These are phyloP conservation scores for Leishmania braziliensis DNA, from an alignment of 208 protist species.

Conservation along the genomic window DNA sequence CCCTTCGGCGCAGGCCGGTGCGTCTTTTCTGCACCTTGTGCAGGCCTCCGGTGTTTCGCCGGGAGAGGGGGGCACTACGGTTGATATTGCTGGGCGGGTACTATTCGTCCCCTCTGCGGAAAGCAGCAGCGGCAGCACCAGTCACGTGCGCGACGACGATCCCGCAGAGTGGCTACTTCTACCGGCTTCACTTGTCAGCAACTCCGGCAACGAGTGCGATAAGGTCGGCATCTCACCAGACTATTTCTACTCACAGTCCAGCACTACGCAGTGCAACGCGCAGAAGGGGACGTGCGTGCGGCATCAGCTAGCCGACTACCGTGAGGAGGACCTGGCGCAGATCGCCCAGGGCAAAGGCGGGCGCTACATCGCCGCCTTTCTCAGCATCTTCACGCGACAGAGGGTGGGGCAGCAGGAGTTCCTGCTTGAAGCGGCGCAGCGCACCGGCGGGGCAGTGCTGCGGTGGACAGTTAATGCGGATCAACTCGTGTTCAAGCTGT, in stretches of 20 bases:
- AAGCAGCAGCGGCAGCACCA: not conserved
- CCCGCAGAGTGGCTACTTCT: slow-evolving; percentile 67
- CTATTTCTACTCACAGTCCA: slow-evolving; percentile 41
- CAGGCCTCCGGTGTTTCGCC: slow-evolving; percentile 7
- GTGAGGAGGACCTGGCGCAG: slow-evolving; percentile 33
- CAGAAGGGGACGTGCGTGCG: slow-evolving; percentile 46
- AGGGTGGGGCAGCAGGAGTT: slow-evolving; percentile 8
- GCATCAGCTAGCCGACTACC: slow-evolving; percentile 68
- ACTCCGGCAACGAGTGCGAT: slow-evolving; percentile 58
- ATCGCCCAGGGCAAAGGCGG: slow-evolving; percentile 32
- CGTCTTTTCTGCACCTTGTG: slow-evolving; percentile 17
- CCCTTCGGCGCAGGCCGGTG: slow-evolving; percentile 4
- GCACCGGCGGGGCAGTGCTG: slow-evolving; percentile 32
- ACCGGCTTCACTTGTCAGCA: slow-evolving; percentile 43
- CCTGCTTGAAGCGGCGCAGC: slow-evolving; percentile 32
- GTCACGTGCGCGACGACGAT: slow-evolving; percentile 12
- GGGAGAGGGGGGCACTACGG: not conserved
- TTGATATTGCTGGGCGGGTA: slow-evolving; percentile 39
- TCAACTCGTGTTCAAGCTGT: slow-evolving; percentile 33
- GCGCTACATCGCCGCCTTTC: slow-evolving; percentile 46
- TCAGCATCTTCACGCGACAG: slow-evolving; percentile 35
- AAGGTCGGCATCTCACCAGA: slow-evolving; percentile 64
- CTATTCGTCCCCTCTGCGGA: slow-evolving; percentile 44
- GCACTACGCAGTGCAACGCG: slow-evolving; percentile 34
- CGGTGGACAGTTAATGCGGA: slow-evolving; percentile 56